Evolutionary conservation across 2,329 filamentous ascomycete genomes (phyloP), one percentile per base, ranked within the genome.

Genomic region (Ascochyta clinopodiicola): DNA sequence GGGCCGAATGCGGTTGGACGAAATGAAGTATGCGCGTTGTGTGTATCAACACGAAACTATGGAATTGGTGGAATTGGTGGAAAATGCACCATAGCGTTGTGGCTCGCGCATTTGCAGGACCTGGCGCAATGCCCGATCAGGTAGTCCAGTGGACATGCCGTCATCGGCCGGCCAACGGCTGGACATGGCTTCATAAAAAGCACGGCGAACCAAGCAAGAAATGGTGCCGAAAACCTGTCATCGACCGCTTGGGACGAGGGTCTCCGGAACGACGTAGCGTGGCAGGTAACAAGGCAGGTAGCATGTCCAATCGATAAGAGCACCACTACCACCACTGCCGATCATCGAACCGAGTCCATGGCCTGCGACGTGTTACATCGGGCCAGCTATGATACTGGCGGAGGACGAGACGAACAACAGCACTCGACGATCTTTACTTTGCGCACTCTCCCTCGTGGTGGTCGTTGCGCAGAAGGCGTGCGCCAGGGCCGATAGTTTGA

Each of bases 281-380:
- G 68, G 67, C 68, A 67, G 36, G 60, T 56, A 57, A 62, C 12
- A 15, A 15, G 27, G 27, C 4, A 29, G 25, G 25, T 29, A 8
- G 29, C 66, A 71, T 64, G 64, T 66, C 71, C 69, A 75, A 75
- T 74, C 72, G 72, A 75, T 73, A 72, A 71, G 69, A 65, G 61
- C 60, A 56, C 52, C 52, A 56, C 46, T 46, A 46, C 46, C 60
- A 56, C 52, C 52, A 56, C 46, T 46, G 52, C 46, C 52, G 52
- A 56, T 56, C 52, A 45, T 24, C 57, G 48, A 57, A 57, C 61
- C 63, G 64, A 68, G 63, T 63, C 62, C 50, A 49, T 54, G 58
- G 48, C 61, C 55, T 58, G 51, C 58, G 55, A 59, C 55, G 56
- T 63, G 64, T 69, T 66, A 66, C 63, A 57, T 55, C 52, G 62